Evolutionary conservation across 306 rosid species (phyloP), one percentile per base, ranked within the genome.

Genomic region (Oxytropis ochrocephala): DNA sequence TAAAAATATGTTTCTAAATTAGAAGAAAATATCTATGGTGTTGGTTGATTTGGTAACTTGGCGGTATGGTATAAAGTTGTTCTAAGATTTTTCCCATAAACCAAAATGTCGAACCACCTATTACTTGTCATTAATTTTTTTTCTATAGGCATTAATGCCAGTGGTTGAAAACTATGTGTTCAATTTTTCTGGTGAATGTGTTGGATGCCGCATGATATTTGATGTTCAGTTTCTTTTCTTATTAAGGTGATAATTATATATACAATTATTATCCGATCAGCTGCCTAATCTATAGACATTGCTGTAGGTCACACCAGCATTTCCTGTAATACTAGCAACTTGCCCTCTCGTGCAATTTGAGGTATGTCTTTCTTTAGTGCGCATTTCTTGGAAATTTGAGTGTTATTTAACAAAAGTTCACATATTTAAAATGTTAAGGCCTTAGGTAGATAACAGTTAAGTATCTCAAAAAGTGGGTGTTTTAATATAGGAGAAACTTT

Each of bases 261-360:
- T 24, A 21, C 9, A 56, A 64, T 50, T 27, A 51, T 64, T 50
- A 70, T 78, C 33, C 7, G 30, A 58, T 51, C 41, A 59, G 73
- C 61, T 33, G 30, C 47, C 82, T 84, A 78, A 84, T 74, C n/a
- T 76, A 5, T 54, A 32, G 73, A 64, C 64, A 72, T 70, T 80
- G 57, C 63, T 79, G 85, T 75, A 93, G 98, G 97, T 90, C 75
- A 93, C 98, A 63, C 96, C 97, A 66, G 83, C 94, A 19, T 88
- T 86, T 82, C 97, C 98, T 17, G 72, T 85, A 44, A 62, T 85
- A 64, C 82, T 90, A 64, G 88, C 91, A 71, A 85, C 96, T 36
- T 81, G 88, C 75, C 98, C 97, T 18, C 61, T 84, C 39, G 76
- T 93, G 77, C 96, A 93, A 75, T 93, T 93, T 72, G 98, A 86